Evolutionary conservation across 2,329 filamentous ascomycete species (phyloP), one percentile per base, ranked within the genome.

Genomic region (Tolypocladium capitatum): DNA sequence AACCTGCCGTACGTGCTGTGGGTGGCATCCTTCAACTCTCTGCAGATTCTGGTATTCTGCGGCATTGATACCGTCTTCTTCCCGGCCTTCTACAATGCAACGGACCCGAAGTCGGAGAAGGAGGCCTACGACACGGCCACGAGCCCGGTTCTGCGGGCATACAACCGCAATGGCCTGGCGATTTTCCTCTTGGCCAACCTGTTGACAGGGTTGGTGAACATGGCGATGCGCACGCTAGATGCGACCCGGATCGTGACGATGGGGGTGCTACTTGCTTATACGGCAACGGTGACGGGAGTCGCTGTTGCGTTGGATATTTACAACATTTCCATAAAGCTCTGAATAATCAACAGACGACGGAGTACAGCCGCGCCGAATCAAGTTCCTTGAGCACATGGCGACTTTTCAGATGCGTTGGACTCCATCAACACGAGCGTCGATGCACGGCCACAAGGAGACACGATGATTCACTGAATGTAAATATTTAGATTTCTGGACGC

Each of bases 1-100:
- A 98, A 98, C 59, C 74, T 96, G 52, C 89, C 92, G 0, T 98
- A 98, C 62, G 77, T 97, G 40, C 72, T 95, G 41, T 97, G 91
- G 89, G 84, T 94, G 8, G 76, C 82, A n/a, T 83, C 87, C 3
- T 96, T 92, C 72, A 98, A 97, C 69, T 83, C 79, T 51, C 73
- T 76, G n/a, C 88, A 95, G 62, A 71, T 98, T 10, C 70, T 86
- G 8, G 73, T 83, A 1, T 95, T 91, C 63, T 89, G 82, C 58
- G 62, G 82, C 14, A 75, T 92, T 24, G 91, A 98, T 63, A 81
- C 77, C 3, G 27, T 86, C 3, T 81, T 90, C 63, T 94, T 95
- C 63, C 86, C 87, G 0, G 70, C 73, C 2, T 75, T 84, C 6
- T 79, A 88, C 63, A 79, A 74, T 52, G 75, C 78, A 2, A 65